Conservation (phyloP, 352 stramenopile species). For the Plasmopara muralis region DNA sequence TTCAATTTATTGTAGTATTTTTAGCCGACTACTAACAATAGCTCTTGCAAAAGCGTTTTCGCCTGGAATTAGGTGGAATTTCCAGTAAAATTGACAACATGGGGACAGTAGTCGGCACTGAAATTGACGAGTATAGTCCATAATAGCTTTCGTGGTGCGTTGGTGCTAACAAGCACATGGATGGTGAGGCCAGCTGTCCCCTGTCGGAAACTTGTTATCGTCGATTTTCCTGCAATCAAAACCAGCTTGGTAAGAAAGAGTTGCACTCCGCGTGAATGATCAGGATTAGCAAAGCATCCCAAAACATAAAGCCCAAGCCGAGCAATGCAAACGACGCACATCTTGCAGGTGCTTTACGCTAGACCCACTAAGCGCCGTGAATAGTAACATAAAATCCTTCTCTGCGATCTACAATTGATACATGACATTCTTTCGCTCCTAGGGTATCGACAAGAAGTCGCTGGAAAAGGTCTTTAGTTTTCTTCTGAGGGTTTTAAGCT, state of each 20-base stretch:
- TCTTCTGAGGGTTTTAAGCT: constrained; percentile 92
- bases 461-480: constrained; percentile 70
- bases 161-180: constrained; percentile 68
- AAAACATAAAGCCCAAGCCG: constrained; percentile 93
- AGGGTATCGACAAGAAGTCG: constrained; percentile 63
- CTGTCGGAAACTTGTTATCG: constrained; percentile 61
- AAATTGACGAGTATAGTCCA: neutral
- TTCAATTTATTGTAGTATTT: neutral
- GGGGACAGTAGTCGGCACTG: neutral
- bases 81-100: constrained; percentile 5
- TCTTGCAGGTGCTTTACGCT: constrained; percentile 88
- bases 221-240: constrained; percentile 18
- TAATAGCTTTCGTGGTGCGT: constrained; percentile 54
- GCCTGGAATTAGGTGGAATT: constrained; percentile 43
- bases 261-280: constrained; percentile 63
- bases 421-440: constrained; percentile 18
- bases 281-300: constrained; percentile 63
- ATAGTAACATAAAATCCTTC: constrained; percentile 93
- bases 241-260: constrained; percentile 36
- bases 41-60: constrained; percentile 42
- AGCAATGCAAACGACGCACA: constrained; percentile 84
- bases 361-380: constrained; percentile 83
- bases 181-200: constrained; percentile 87
- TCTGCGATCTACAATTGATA: constrained; percentile 93
- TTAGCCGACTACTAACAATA: constrained; percentile 1